Conservation (phyloP, 192 early-diverging fungal genomes). For the Kappamyces sp. region DNA sequence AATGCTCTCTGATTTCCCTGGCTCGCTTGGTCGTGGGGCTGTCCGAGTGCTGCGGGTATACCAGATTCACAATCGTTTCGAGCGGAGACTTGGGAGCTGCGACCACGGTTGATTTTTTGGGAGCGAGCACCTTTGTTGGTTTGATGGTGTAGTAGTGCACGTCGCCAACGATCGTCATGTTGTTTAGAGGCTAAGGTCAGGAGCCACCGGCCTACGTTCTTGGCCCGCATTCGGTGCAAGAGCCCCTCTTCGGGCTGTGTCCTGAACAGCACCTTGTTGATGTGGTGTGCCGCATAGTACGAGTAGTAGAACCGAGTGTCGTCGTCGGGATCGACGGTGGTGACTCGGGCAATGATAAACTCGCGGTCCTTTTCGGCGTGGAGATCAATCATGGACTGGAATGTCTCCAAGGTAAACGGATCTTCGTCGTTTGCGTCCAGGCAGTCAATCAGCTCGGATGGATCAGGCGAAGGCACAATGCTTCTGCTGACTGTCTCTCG, state of each 20-base stretch:
- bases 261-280: constrained; percentile 69
- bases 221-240: constrained; percentile 68
- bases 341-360: constrained; percentile 64
- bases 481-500: no score
- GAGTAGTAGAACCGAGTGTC: constrained; percentile 50
- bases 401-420: constrained; percentile 66
- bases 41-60: constrained; percentile 5
- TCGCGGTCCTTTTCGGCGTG: constrained; percentile 55
- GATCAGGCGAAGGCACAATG: constrained; percentile 4
- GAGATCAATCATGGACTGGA: constrained; percentile 49
- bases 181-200: constrained; percentile 60
- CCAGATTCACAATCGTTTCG: constrained; percentile 6
- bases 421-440: constrained; percentile 62
- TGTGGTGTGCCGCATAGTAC: constrained; percentile 66
- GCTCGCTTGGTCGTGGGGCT: background rate
- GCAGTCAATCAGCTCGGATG: constrained; percentile 39
- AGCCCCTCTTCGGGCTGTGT: constrained; percentile 71
- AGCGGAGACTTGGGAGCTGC: constrained; percentile 22
- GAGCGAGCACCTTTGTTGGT: constrained; percentile 11
- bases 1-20: constrained; percentile 14
- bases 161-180: constrained; percentile 67
- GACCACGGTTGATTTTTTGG: constrained; percentile 8
- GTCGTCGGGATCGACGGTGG: constrained; percentile 57
- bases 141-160: constrained; percentile 56
- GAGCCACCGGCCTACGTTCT: constrained; percentile 47